Evolutionary conservation across 176 grass and related monocot species (phyloP).

Genomic region (Cenchrus purpureus): DNA sequence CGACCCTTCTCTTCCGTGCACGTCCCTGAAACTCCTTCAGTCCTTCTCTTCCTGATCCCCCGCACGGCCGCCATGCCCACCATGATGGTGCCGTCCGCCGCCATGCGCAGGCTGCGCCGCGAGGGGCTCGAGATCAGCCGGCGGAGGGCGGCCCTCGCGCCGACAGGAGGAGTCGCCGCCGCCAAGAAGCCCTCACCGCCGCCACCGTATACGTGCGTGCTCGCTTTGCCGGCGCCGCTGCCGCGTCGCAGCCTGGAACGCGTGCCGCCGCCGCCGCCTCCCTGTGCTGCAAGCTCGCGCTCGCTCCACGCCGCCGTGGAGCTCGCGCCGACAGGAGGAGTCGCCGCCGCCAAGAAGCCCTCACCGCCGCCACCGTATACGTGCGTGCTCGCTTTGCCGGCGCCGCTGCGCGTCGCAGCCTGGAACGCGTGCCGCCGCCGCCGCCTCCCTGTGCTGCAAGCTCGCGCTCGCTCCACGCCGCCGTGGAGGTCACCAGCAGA

Average conservation of each 20-base stretch:
- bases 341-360: too few species aligned
- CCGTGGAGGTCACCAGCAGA: not conserved
- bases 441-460: not conserved
- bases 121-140: not conserved
- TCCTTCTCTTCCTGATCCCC: not conserved
- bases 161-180: not conserved
- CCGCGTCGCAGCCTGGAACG: too few species aligned
- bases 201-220: too few species aligned
- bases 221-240: too few species aligned
- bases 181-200: too few species aligned
- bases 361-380: too few species aligned
- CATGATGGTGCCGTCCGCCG: not conserved
- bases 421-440: too few species aligned
- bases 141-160: not conserved
- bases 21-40: not conserved
- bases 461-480: not conserved
- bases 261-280: too few species aligned
- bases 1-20: not conserved
- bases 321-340: not conserved
- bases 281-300: not conserved
- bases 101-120: slow-evolving; percentile 17
- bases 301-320: not conserved
- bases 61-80: not conserved
- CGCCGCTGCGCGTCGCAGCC: too few species aligned
- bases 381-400: too few species aligned